A percentile compares a stretch with the other conserved stretches of the same genome.
Evolutionary conservation across 768 basidiomycete genomes (phyloP).

Genomic region (Floccularia luteovirens): DNA sequence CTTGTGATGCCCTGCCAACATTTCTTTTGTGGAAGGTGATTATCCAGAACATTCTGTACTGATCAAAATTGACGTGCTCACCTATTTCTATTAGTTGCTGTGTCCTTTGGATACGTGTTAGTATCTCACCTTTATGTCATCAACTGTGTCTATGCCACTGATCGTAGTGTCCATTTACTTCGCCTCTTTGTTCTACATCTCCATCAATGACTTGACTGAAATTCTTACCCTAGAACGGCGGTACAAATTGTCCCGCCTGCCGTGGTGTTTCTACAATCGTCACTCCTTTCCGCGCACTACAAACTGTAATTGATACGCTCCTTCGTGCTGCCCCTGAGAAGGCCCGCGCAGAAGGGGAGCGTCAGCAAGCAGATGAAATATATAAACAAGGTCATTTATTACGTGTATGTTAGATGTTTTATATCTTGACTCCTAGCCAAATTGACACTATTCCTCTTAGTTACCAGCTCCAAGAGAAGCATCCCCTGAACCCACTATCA

Average conservation of each 20-base stretch:
- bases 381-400: slow-evolving; percentile 57
- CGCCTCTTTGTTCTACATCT: slow-evolving; percentile 1
- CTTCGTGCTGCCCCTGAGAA: slow-evolving; percentile 65
- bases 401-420: slow-evolving; percentile 40
- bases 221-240: slow-evolving; percentile 55
- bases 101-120: slow-evolving; percentile 76
- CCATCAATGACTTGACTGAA: slow-evolving; percentile 5
- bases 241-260: slow-evolving; percentile 79
- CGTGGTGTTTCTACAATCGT: slow-evolving; percentile 63
- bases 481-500: slow-evolving; percentile 70
- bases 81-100: slow-evolving; percentile 48
- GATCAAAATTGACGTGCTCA: background rate
- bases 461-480: slow-evolving; percentile 69
- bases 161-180: background rate
- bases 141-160: background rate
- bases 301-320: slow-evolving; percentile 65
- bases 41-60: background rate
- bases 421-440: background rate
- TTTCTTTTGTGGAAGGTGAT: slow-evolving; percentile 85
- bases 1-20: slow-evolving; percentile 82
- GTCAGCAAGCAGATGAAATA: slow-evolving; percentile 75
- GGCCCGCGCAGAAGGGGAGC: slow-evolving; percentile 61
- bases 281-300: slow-evolving; percentile 64
- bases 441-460: slow-evolving; percentile 23
- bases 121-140: slow-evolving; percentile 18